Evolutionary conservation across 75 land plant genomes (phyloP).

Genomic region (Ceratopteris richardii): DNA sequence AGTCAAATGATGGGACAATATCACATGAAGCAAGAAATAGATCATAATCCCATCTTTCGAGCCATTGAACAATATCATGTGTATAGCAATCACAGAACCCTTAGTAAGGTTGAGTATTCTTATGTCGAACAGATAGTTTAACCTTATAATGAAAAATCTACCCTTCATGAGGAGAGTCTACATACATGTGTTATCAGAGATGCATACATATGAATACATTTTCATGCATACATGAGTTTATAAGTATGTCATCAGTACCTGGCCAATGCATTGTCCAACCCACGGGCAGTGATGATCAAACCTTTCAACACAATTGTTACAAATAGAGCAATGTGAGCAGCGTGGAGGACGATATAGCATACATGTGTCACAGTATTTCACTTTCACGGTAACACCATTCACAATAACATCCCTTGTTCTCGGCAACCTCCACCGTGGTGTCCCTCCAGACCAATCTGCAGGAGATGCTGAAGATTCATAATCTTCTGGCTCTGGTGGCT

Average conservation of each 20-base stretch:
- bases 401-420: constrained; percentile 74
- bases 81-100: too few relatives aligned
- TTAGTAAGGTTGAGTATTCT: too few relatives aligned
- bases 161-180: too few relatives aligned
- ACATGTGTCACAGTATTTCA: constrained; percentile 92
- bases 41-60: too few relatives aligned
- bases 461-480: constrained; percentile 24
- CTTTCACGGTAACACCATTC: constrained; percentile 62
- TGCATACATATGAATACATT: too few relatives aligned
- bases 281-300: constrained; percentile 82
- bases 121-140: too few relatives aligned
- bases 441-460: constrained; percentile 43
- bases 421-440: constrained; percentile 54
- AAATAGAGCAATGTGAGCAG: constrained; percentile 72
- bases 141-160: too few relatives aligned
- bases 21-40: too few relatives aligned
- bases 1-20: too few relatives aligned
- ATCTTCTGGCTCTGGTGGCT: constrained; percentile 72
- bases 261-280: constrained; percentile 83
- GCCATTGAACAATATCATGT: too few relatives aligned
- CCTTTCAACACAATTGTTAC: constrained; percentile 69
- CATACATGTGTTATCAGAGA: too few relatives aligned
- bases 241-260: constrained; percentile 19
- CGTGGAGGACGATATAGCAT: constrained; percentile 88
- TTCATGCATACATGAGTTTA: too few relatives aligned